Conservation (phyloP, 371 early-diverging fungal species). For the Blastocladiella emersonii region DNA sequence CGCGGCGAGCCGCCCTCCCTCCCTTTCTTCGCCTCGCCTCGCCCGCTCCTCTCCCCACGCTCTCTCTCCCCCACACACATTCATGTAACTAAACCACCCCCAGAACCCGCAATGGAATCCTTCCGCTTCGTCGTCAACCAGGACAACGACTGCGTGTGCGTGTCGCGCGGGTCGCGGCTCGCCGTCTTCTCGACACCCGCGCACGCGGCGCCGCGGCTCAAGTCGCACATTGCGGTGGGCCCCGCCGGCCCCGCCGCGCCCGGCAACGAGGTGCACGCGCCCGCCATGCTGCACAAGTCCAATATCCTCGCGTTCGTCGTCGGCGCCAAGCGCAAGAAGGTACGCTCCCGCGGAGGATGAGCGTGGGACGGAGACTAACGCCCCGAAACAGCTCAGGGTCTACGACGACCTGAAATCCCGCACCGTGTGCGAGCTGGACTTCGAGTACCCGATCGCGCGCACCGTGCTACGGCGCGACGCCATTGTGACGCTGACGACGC, state of each 20-base stretch:
- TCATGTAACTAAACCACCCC: too few species aligned
- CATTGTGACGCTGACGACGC: conserved; percentile 34
- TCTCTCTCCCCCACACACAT: too few species aligned
- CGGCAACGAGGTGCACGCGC: not conserved
- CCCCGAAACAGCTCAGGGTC: not conserved
- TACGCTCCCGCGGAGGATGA: too few species aligned
- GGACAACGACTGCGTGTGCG: not conserved
- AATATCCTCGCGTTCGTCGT: not conserved
- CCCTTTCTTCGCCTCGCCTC: too few species aligned
- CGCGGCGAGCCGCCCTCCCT: too few species aligned
- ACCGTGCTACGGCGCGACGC: conserved; percentile 59
- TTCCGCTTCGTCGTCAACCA: not conserved
- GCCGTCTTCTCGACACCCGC: not conserved
- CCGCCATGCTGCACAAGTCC: conserved; percentile 1
- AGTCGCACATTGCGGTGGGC: not conserved
- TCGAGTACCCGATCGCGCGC: conserved; percentile 61
- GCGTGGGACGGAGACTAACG: too few species aligned
- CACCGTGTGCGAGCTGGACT: conserved; percentile 63
- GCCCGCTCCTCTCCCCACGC: too few species aligned
- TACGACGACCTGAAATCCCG: conserved; percentile 53
- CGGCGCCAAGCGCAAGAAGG: not conserved
- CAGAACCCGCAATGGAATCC: too few species aligned
- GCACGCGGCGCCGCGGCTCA: not conserved
- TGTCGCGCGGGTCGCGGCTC: not conserved
- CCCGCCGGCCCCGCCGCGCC: not conserved